Base-by-base conservation (phyloP, 441 rosid genomes). In the Jatropha multifida region DNA sequence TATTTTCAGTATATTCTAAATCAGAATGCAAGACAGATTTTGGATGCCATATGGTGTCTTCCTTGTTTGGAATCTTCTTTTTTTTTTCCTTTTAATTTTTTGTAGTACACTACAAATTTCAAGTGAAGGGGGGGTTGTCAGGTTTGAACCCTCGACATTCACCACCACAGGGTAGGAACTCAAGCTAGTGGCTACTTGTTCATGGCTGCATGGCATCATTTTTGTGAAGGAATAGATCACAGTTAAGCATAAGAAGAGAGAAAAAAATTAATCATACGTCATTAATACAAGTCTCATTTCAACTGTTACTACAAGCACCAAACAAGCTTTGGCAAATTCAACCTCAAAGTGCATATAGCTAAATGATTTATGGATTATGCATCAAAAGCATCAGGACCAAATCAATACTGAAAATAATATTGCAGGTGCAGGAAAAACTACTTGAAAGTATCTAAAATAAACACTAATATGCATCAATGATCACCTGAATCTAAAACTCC, bases 361-460 rank as follows among this genome's bases (percentile, higher is more conserved):
- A 67, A 59, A 1, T 26, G 5, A 26, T 59, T 23, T 23, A 10
- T 9, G 63, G 61, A 23, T 23, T 59, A 59, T 66, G 69, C 7
- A 66, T 66, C 10, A 42, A 66, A 66, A 44, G 51, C 68, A 65
- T 41, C 52, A 17, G 48, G 69, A 66, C 23, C 55, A 66, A 66
- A 11, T 20, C 20, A 13, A 66, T 7, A n/a, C 52, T 3, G 32
- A 20, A 66, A 66, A 66, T 42, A 32, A 20, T 42, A 44, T 1
- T 12, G 37, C 69, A 65, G 26, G 54, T 42, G n/a, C 69, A n/a
- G 55, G 38, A 66, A 66, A 44, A 66, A 17, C 11, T 7, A 37
- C 8, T 23, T 10, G 11, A 20, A 14, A 20, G n/a, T 44, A 59
- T 66, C 18, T 41, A n/a, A 42, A 42, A 4, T 44, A 44, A 42